Evolutionary conservation across 1,284 basidiomycete genomes (phyloP).

Genomic region (Ustilago crameri): DNA sequence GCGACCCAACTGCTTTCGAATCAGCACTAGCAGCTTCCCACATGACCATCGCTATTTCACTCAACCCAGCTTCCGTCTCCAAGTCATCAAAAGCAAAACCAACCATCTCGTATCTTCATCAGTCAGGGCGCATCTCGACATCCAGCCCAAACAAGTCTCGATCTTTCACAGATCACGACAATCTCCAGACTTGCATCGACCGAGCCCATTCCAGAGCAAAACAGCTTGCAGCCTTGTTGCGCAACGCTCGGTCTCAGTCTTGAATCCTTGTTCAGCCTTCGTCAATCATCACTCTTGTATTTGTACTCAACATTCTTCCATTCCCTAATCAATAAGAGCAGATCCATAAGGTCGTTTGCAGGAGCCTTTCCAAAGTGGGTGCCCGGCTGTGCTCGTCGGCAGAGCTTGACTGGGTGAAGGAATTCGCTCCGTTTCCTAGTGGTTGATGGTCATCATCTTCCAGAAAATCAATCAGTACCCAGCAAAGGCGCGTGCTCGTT

Average conservation of each 20-base stretch:
- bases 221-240: conserved; percentile 16
- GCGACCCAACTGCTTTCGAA: conserved; percentile 90
- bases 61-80: conserved; percentile 8
- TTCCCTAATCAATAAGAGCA: conserved; percentile 7
- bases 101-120: conserved; percentile 30
- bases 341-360: neutral
- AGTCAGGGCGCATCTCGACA: conserved; percentile 34
- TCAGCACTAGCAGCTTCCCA: conserved; percentile 76
- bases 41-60: conserved; percentile 42
- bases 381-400: too few species aligned
- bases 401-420: too few species aligned
- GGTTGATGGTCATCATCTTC: neutral
- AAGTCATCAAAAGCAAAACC: conserved; percentile 14
- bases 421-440: neutral
- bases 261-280: too few species aligned
- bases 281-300: conserved; percentile 17
- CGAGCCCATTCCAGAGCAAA: conserved; percentile 21
- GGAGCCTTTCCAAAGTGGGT: neutral
- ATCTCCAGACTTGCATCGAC: conserved; percentile 38
- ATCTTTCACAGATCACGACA: conserved; percentile 23
- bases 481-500: conserved; percentile 64
- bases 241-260: conserved; percentile 17
- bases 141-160: conserved; percentile 1
- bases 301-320: conserved; percentile 31
- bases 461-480: conserved; percentile 49